A percentile compares a stretch with the other conserved stretches of the same genome.
Evolutionary conservation across 2,329 filamentous ascomycete species (phyloP).

Genomic region (Cladosporium sphaerospermum): DNA sequence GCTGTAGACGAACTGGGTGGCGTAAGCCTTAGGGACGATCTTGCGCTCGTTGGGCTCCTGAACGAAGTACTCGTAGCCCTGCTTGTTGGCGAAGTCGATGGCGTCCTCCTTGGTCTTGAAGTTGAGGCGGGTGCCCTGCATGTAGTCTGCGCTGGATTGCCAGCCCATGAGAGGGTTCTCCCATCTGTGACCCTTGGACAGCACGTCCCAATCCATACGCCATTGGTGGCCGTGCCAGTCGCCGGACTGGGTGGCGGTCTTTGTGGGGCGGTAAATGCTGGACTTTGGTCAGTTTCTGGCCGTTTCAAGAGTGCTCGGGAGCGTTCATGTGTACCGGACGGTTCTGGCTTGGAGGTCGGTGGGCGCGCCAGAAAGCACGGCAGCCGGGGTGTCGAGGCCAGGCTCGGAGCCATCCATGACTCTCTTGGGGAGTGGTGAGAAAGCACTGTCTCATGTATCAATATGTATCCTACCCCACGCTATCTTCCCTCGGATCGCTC

Average conservation of each 20-base stretch:
- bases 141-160: slow-evolving; percentile 90
- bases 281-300: slow-evolving; percentile 13
- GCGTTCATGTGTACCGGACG: slow-evolving; percentile 62
- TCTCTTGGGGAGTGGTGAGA: slow-evolving; percentile 82
- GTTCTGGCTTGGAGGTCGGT: slow-evolving; percentile 89
- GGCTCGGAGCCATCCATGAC: slow-evolving; percentile 89
- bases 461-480: not conserved
- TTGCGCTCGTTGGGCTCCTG: slow-evolving; percentile 90
- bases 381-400: slow-evolving; percentile 66
- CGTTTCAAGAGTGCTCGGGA: not conserved
- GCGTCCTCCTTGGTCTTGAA: slow-evolving; percentile 94
- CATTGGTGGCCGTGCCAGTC: slow-evolving; percentile 77
- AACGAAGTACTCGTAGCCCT: slow-evolving; percentile 98
- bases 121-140: slow-evolving; percentile 87
- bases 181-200: slow-evolving; percentile 90
- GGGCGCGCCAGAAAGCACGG: slow-evolving; percentile 84
- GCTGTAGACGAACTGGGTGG: slow-evolving; percentile 89
- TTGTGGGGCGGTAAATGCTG: slow-evolving; percentile 87
- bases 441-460: slow-evolving; percentile 54
- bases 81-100: slow-evolving; percentile 92
- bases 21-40: slow-evolving; percentile 87
- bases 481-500: slow-evolving; percentile 27
- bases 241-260: slow-evolving; percentile 95
- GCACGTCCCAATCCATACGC: slow-evolving; percentile 98
- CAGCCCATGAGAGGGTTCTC: slow-evolving; percentile 98